These are phyloP conservation scores for Phragmites australis DNA, from an alignment of 176 grass and related monocot genomes.

Conservation along the genomic window DNA sequence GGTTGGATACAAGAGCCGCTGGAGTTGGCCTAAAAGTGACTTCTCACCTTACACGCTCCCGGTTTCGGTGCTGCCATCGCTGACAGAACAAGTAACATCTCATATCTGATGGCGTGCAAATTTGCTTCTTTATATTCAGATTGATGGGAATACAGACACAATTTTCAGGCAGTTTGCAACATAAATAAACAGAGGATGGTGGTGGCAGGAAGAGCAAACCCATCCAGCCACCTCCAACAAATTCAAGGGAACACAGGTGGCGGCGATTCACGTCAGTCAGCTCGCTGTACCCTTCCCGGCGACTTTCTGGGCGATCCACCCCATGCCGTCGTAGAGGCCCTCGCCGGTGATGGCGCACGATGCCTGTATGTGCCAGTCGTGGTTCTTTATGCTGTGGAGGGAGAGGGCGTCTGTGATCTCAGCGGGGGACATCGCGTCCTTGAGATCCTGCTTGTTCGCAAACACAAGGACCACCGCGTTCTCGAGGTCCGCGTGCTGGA, in stretches of 20 bases:
- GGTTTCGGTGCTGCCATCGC: too few species aligned
- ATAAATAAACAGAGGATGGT: conserved; percentile 24
- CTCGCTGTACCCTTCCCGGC: conserved; percentile 57
- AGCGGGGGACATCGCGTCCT: conserved; percentile 83
- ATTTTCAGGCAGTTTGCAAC: conserved; percentile 30
- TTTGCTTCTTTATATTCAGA: conserved; percentile 50
- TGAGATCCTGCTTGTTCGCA: conserved; percentile 96
- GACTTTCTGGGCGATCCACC: conserved; percentile 91
- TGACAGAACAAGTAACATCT: not conserved
- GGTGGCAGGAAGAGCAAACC: conserved; percentile 39
- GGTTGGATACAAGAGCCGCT: too few species aligned
- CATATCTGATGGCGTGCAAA: not conserved
- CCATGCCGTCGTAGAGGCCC: conserved; percentile 82
- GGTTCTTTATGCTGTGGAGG: conserved; percentile 95
- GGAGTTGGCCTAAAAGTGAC: too few species aligned
- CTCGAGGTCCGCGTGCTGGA: conserved; percentile 75
- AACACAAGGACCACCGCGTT: conserved; percentile 72
- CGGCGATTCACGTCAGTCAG: conserved; percentile 20
- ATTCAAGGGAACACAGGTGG: conserved; percentile 27
- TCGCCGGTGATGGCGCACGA: conserved; percentile 79
- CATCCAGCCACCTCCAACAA: conserved; percentile 32
- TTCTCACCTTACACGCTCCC: too few species aligned
- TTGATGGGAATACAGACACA: conserved; percentile 15
- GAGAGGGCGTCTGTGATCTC: conserved; percentile 94
- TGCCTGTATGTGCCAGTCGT: conserved; percentile 96